Base-by-base conservation (phyloP, 169 alveolate genomes). In the Eimeria sp. region DNA sequence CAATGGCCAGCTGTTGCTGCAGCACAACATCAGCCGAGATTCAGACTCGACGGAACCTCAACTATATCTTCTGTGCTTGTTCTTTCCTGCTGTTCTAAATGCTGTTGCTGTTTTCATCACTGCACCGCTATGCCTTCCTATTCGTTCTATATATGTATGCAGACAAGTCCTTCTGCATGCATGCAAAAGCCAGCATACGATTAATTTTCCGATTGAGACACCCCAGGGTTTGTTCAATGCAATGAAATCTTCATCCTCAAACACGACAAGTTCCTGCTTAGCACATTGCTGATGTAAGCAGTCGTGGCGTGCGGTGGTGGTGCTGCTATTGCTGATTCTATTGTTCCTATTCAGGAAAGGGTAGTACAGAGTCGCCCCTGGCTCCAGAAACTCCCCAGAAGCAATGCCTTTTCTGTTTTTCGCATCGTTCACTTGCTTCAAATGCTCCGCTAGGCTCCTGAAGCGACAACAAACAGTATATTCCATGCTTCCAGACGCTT, bases 201-300 rank as follows among this genome's bases (percentile, higher is more conserved):
- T 49, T 7, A 84, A 76, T 18, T 30, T 54, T 30, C 63, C 27
- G 20, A 34, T 51, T 5, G 76, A 18, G 27, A 27, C 57, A 5
- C 91, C 91, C 14, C 40, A 54, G 40, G 91, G 91, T 67, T 83
- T 83, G 51, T 83, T 49, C 7, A 83, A 14, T 13, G 18, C 91
- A 27, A 83, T 11, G 75, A 57, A 83, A 57, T 83, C 91, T 49
- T n/a, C 91, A 43, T 84, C 92, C 30, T 65, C 14, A 84, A 84
- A 84, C 58, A 84, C 18, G 4, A 84, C 18, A 5, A 57, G 76
- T 9, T 57, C 45, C 58, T 45, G 14, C 6, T 84, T 22, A 34
- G 18, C 57, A 5, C 4, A 70, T 57, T 58, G 92, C 78, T 45
- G 76, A 58, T 84, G 78, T 70, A 34, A 61, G 11, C 11, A 45